Base-by-base conservation (phyloP, 2,329 filamentous ascomycete species). In the Shiraia sp. region DNA sequence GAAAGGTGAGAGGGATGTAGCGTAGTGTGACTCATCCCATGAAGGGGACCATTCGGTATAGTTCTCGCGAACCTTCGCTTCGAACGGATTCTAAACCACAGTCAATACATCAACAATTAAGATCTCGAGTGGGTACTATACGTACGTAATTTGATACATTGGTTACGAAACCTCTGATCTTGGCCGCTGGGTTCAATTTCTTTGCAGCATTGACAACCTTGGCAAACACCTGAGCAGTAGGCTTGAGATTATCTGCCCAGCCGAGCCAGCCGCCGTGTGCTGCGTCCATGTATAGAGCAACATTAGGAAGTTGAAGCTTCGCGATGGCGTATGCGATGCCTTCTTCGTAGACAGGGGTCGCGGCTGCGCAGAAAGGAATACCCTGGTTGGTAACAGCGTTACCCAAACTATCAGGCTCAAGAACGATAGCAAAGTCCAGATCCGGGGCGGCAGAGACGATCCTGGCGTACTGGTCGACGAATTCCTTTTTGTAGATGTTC, bases 91-190 rank as follows among this genome's bases (percentile, higher is more conserved):
- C n/a, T n/a, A n/a, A n/a, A n/a, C n/a, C n/a, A n/a, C n/a, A n/a
- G n/a, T n/a, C n/a, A n/a, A n/a, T n/a, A n/a, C n/a, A n/a, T n/a
- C n/a, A n/a, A n/a, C n/a, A n/a, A n/a, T n/a, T n/a, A n/a, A n/a
- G n/a, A n/a, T n/a, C n/a, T n/a, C n/a, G n/a, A n/a, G n/a, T n/a
- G n/a, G n/a, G n/a, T n/a, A n/a, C n/a, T n/a, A n/a, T n/a, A n/a
- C n/a, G n/a, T n/a, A n/a, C n/a, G 49, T 61, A 63, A 41, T 61
- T 61, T 0, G 55, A 57, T 2, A 63, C 55, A 23, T 63, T 63
- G 7, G 59, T 63, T 5, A 55, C 30, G 28, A 51, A 59, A 9
- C 59, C 59, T 7, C 59, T 44, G 31, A 63, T 57, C 43, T 58
- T 63, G 32, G 55, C 45, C 7, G 36, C 37, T 10, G 50, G 49